Percentiles rank a stretch among this genome's conserved stretches.
These are phyloP conservation scores for Fusarium nisikadoi DNA, from an alignment of 2,329 filamentous ascomycete genomes.

Conservation along the genomic window DNA sequence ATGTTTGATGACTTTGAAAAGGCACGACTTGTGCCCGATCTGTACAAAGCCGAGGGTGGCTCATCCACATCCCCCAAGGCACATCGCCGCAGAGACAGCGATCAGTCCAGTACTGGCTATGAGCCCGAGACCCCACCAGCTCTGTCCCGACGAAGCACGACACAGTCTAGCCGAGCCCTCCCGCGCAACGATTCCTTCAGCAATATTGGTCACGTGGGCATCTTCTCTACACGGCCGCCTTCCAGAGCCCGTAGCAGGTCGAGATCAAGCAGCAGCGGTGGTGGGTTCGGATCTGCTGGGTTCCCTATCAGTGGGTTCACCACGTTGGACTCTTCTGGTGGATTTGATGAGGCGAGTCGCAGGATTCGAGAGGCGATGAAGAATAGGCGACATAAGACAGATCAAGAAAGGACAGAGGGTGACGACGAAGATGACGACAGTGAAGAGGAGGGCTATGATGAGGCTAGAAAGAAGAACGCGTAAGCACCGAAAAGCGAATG, in stretches of 20 bases:
- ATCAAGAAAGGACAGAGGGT: constrained; percentile 51
- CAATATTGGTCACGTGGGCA: constrained; percentile 85
- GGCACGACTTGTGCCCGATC: constrained; percentile 73
- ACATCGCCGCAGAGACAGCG: constrained; percentile 59
- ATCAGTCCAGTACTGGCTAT: constrained; percentile 55
- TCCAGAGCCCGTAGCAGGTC: constrained; percentile 80
- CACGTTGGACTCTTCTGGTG: constrained; percentile 71
- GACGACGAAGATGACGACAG: constrained; percentile 54
- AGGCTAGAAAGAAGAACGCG: constrained; percentile 56
- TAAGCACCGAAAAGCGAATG: constrained; percentile 25
- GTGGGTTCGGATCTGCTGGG: constrained; percentile 67
- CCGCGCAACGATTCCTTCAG: constrained; percentile 94
- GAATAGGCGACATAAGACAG: constrained; percentile 65
- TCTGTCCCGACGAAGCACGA: constrained; percentile 62
- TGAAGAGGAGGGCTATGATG: constrained; percentile 56
- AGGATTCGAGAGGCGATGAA: constrained; percentile 89
- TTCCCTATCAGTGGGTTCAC: constrained; percentile 79
- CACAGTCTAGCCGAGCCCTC: constrained; percentile 63
- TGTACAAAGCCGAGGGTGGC: constrained; percentile 53
- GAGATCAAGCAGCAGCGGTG: constrained; percentile 75
- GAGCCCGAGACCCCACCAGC: constrained; percentile 54
- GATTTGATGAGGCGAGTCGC: constrained; percentile 83
- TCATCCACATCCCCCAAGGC: constrained; percentile 34
- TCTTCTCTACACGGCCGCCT: constrained; percentile 90
- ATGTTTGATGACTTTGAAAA: constrained; percentile 97